A percentile compares a stretch with the other conserved stretches of the same genome.
phyloP scores from a whole-genome alignment of 73 alveolate genomes.

The Paramecium bursaria region DNA sequence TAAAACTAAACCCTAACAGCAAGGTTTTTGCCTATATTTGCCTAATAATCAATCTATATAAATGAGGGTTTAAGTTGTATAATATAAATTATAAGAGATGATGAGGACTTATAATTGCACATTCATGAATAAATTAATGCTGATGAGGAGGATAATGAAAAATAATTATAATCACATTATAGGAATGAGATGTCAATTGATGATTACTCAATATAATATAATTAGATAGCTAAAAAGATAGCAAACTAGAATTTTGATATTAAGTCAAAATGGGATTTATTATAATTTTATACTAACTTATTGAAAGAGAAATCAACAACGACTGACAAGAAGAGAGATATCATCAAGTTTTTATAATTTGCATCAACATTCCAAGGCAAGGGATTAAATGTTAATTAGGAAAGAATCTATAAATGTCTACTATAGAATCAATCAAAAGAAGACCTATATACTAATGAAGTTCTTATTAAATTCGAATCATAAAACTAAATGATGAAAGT shows the following conservation, averaged over 20 bases:
- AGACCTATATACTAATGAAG: conserved; percentile 22
- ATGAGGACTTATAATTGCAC: conserved; percentile 52
- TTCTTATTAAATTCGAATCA: conserved; percentile 25
- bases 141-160: background rate
- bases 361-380: conserved; percentile 64
- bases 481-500: background rate
- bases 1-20: conserved; percentile 55
- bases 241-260: background rate
- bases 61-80: conserved; percentile 62
- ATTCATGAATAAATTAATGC: conserved; percentile 41
- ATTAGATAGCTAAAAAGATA: background rate
- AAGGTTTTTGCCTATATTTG: conserved; percentile 53
- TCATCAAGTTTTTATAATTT: conserved; percentile 46
- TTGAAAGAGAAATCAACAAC: conserved; percentile 45
- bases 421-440: background rate
- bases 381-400: conserved; percentile 67
- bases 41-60: conserved; percentile 43
- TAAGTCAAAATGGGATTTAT: conserved; percentile 64
- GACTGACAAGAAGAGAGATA: conserved; percentile 59
- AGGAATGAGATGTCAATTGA: background rate
- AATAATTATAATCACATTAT: background rate
- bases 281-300: conserved; percentile 52
- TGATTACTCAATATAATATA: conserved; percentile 20
- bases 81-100: conserved; percentile 60
- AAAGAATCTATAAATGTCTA: conserved; percentile 55